These are phyloP conservation scores for Cordyceps farinosa DNA, from an alignment of 2,329 filamentous ascomycete genomes.

Conservation along the genomic window DNA sequence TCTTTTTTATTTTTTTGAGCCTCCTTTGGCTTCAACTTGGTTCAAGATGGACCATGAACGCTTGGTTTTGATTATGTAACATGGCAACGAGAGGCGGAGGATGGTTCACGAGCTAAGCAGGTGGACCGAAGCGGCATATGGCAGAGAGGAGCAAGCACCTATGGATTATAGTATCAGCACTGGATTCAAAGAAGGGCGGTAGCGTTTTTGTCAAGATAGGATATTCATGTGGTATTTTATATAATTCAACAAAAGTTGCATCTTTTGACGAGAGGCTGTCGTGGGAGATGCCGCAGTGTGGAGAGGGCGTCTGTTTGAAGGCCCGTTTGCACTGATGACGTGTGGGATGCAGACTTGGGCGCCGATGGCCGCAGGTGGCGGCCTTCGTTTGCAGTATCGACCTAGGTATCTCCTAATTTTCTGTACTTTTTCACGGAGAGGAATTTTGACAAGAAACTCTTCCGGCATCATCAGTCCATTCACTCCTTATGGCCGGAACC, in stretches of 20 bases:
- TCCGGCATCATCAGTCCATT: not conserved
- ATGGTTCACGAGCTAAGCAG: not conserved
- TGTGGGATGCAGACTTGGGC: not conserved
- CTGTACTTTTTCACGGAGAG: too few species aligned
- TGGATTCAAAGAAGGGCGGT: not conserved
- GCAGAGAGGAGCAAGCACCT: not conserved
- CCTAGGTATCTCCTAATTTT: too few species aligned
- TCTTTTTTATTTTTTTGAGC: not conserved
- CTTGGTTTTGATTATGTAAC: not conserved
- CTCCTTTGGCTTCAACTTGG: not conserved
- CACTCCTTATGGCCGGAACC: conserved; percentile 1
- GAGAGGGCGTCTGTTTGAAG: not conserved
- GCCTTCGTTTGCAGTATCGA: not conserved
- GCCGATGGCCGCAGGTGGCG: conserved; percentile 1
- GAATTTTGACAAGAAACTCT: not conserved
- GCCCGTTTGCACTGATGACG: conserved; percentile 1
- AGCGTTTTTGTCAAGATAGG: conserved; percentile 4
- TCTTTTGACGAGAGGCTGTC: not conserved
- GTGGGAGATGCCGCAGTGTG: not conserved
- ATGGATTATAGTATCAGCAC: not conserved
- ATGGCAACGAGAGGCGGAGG: not conserved
- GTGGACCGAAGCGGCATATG: not conserved
- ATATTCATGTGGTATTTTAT: conserved; percentile 7
- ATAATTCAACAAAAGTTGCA: conserved; percentile 8
- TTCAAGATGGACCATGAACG: not conserved